Evolutionary conservation across 2,329 filamentous ascomycete species (phyloP), one percentile per base, ranked within the genome.

Genomic region (Chaetomiaceae sp.): DNA sequence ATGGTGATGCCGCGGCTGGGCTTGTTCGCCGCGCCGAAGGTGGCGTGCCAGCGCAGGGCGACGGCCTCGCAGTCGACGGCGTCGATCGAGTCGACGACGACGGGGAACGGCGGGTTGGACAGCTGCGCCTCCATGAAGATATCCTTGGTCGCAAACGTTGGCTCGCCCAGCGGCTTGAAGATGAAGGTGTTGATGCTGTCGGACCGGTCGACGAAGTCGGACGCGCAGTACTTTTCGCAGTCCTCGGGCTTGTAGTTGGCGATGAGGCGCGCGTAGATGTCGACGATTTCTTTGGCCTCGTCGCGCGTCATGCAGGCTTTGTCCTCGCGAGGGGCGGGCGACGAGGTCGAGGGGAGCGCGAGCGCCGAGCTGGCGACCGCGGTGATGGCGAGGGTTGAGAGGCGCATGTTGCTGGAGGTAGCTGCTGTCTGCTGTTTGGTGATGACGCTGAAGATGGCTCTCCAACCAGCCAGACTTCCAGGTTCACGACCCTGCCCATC

Each of bases 101-200:
- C 54, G 37, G 66, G 65, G 60, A 66, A 66, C 12, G 63, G 62
- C 39, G 61, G 60, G 61, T 64, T 65, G 23, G 54, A 49, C 34
- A 55, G 45, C 61, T 65, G 65, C 27, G 62, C 63, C 46, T 62
- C 62, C 60, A 66, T 64, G 56, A 68, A 68, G 56, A 65, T 64
- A 46, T 61, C 54, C 61, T 68, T 68, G 62, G 61, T 67, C 29
- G 62, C 62, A 58, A 68, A 67, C 20, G 66, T 67, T 17, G 64
- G 60, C 36, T 54, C 56, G 45, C 65, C 65, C 34, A 68, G 63
- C n/a, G 66, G 64, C 49, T 57, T 56, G 59, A 63, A 55, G 52
- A 65, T 60, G 60, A 68, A 65, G 48, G 59, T 64, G 63, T 68
- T 67, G 63, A 68, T 67, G 59, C 64, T 66, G 63, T 68, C 65